Conservation (phyloP, 495 filamentous ascomycete genomes). For the Xylaria acuta region DNA sequence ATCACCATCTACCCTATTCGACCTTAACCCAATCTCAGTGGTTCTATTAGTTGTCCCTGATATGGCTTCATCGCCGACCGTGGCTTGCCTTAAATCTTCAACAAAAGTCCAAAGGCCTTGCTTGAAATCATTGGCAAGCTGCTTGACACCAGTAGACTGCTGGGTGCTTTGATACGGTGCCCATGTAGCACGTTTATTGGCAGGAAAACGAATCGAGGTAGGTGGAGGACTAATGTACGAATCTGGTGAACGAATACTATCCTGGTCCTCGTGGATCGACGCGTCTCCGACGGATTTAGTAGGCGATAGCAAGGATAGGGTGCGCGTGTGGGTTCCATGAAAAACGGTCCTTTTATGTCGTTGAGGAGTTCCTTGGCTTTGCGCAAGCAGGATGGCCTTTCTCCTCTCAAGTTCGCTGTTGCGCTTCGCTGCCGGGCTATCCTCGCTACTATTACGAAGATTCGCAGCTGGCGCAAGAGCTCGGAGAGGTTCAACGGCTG, state of each 20-base stretch:
- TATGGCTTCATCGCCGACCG: slow-evolving; percentile 89
- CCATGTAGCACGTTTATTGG: slow-evolving; percentile 57
- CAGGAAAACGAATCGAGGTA: slow-evolving; percentile 31
- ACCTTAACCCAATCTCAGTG: slow-evolving; percentile 35
- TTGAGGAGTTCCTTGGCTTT: slow-evolving; percentile 53
- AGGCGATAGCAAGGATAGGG: slow-evolving; percentile 85
- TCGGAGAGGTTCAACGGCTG: slow-evolving; percentile 59
- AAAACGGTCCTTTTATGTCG: slow-evolving; percentile 55
- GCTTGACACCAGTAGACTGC: slow-evolving; percentile 60
- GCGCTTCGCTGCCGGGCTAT: slow-evolving; percentile 48
- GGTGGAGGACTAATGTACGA: slow-evolving; percentile 34
- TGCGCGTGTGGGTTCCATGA: slow-evolving; percentile 68
- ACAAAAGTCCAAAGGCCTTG: slow-evolving; percentile 96
- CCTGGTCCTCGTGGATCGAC: slow-evolving; percentile 37
- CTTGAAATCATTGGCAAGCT: slow-evolving; percentile 88
- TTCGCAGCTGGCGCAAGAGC: slow-evolving; percentile 42
- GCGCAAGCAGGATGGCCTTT: slow-evolving; percentile 68
- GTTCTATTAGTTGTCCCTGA: slow-evolving; percentile 48
- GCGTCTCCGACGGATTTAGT: slow-evolving; percentile 41
- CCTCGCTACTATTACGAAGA: slow-evolving; percentile 29
- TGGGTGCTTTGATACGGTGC: slow-evolving; percentile 45
- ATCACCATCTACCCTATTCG: slow-evolving; percentile 38
- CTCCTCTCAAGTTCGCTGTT: slow-evolving; percentile 64
- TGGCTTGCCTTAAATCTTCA: slow-evolving; percentile 92
- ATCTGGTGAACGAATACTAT: slow-evolving; percentile 36